A percentile compares a stretch with the other conserved stretches of the same genome.
Conservation (phyloP, 495 filamentous ascomycete species). For the Neurospora africana region DNA sequence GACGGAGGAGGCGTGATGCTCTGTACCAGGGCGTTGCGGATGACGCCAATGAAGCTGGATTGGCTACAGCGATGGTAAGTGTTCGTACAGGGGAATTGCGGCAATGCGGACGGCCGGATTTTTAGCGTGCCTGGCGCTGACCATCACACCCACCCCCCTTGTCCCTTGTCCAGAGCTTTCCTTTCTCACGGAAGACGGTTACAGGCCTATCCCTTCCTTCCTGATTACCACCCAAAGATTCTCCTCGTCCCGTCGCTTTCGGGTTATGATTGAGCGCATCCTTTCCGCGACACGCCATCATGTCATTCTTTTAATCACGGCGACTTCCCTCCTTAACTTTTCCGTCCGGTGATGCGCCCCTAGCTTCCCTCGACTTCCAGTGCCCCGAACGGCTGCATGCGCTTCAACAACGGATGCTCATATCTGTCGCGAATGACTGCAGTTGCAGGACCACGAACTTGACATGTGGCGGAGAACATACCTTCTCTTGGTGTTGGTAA, state of each 20-base stretch:
- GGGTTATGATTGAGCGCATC: not conserved
- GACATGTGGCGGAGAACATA: conserved; percentile 89
- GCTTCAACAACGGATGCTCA: not conserved
- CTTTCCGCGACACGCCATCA: not conserved
- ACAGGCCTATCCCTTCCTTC: not conserved
- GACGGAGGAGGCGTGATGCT: not conserved
- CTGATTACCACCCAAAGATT: not conserved
- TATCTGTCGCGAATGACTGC: conserved; percentile 5
- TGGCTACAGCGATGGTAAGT: not conserved
- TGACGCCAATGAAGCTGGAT: not conserved
- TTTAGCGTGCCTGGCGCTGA: not conserved
- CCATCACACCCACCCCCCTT: not conserved
- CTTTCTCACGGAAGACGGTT: not conserved
- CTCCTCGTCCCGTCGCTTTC: conserved; percentile 4
- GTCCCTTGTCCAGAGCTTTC: not conserved
- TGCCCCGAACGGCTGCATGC: not conserved
- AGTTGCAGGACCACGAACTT: conserved; percentile 3
- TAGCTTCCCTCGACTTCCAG: not conserved
- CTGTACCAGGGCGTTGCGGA: not conserved
- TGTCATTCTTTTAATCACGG: not conserved
- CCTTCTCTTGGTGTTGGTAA: conserved; percentile 70
- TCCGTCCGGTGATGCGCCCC: conserved; percentile 7
- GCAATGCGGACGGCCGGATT: not conserved
- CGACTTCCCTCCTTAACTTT: not conserved
- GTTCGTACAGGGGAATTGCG: not conserved